Conservation (phyloP, 2,329 filamentous ascomycete species). For the Metarhizium guizhouense region DNA sequence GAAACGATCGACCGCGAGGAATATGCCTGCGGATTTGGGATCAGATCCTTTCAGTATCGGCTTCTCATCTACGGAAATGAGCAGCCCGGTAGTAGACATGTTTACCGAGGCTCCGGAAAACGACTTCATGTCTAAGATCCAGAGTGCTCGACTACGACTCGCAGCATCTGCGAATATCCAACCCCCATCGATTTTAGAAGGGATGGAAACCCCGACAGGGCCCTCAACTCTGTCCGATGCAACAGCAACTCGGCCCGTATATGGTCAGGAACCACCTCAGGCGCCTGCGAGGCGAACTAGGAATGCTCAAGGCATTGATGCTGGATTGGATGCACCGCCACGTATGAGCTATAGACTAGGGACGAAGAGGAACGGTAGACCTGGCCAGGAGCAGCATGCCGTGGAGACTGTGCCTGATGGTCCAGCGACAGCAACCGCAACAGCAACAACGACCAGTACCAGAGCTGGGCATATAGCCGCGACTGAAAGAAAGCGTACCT, state of each 20-base stretch:
- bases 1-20: slow-evolving; percentile 33
- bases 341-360: slow-evolving; percentile 52
- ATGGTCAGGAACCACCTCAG: slow-evolving; percentile 37
- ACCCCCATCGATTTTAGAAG: slow-evolving; percentile 35
- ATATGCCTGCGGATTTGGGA: slow-evolving; percentile 25
- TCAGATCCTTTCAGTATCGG: slow-evolving; percentile 45
- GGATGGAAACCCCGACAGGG: slow-evolving; percentile 51
- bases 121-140: slow-evolving; percentile 48
- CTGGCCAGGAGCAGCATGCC: slow-evolving; percentile 20
- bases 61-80: slow-evolving; percentile 29
- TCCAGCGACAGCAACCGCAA: slow-evolving; percentile 25
- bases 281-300: slow-evolving; percentile 45
- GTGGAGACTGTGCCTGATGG: slow-evolving; percentile 34
- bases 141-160: slow-evolving; percentile 39
- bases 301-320: slow-evolving; percentile 42
- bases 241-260: slow-evolving; percentile 13
- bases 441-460: slow-evolving; percentile 22
- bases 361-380: slow-evolving; percentile 30
- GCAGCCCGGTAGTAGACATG: slow-evolving; percentile 32
- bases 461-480: slow-evolving; percentile 30
- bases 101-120: slow-evolving; percentile 36
- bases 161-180: slow-evolving; percentile 27
- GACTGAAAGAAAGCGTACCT: slow-evolving; percentile 74
- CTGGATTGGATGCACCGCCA: slow-evolving; percentile 50
- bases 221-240: slow-evolving; percentile 14